phyloP scores from a whole-genome alignment of 371 early-diverging fungal genomes.

The Phascolomyces articulosus region DNA sequence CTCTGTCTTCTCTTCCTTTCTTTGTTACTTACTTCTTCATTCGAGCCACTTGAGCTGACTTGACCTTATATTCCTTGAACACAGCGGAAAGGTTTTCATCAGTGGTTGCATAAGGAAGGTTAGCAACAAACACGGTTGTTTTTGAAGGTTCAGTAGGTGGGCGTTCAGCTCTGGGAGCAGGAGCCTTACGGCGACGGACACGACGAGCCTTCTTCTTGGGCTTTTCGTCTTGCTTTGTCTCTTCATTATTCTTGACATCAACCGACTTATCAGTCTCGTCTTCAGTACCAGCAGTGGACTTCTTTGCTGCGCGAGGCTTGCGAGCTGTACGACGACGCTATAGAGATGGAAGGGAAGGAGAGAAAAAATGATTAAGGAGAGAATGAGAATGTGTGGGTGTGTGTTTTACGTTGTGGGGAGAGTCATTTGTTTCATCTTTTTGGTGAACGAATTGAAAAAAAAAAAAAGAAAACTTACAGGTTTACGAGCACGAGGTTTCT shows the following conservation, averaged over 20 bases:
- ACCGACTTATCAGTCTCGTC: not conserved
- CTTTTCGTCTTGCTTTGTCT: not conserved
- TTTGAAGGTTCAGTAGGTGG: slow-evolving; percentile 69
- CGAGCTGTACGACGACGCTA: slow-evolving; percentile 4
- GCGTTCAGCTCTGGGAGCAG: slow-evolving; percentile 21
- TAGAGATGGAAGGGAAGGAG: not conserved
- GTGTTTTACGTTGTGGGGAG: too few species aligned
- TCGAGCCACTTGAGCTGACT: slow-evolving; percentile 75
- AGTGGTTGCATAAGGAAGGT: slow-evolving; percentile 86
- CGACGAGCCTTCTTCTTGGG: slow-evolving; percentile 12
- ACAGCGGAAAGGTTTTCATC: slow-evolving; percentile 75
- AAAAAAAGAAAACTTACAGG: slow-evolving; percentile 1
- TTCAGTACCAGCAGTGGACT: not conserved
- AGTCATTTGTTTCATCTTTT: not conserved
- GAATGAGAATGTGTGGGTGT: too few species aligned
- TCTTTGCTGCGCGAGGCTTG: not conserved
- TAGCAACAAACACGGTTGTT: slow-evolving; percentile 89
- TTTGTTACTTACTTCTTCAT: slow-evolving; percentile 36
- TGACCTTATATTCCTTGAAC: slow-evolving; percentile 80
- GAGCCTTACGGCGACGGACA: not conserved
- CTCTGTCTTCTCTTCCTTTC: too few species aligned
- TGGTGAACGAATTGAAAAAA: not conserved
- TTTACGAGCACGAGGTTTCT: slow-evolving; percentile 7
- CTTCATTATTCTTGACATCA: not conserved
- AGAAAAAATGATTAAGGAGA: not conserved